phyloP scores from a whole-genome alignment of 2,329 filamentous ascomycete species.

The Sclerotinia subarctica region DNA sequence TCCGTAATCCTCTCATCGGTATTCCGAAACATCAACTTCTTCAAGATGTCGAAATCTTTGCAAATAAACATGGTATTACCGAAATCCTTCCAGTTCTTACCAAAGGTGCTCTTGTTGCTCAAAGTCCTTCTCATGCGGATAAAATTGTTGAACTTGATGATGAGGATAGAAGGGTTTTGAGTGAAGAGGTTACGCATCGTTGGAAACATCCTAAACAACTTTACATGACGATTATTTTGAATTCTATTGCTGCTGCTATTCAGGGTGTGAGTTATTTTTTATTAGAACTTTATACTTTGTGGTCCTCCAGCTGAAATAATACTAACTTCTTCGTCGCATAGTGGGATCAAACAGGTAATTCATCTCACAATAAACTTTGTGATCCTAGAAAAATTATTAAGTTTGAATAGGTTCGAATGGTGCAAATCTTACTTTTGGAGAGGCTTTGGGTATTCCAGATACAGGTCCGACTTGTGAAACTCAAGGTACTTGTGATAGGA shows the following conservation, averaged over 20 bases:
- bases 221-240: constrained; percentile 65
- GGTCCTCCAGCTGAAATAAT: constrained; percentile 22
- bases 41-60: constrained; percentile 57
- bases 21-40: constrained; percentile 51
- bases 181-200: constrained; percentile 62
- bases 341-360: constrained; percentile 23
- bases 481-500: constrained; percentile 40
- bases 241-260: constrained; percentile 68
- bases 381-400: not conserved
- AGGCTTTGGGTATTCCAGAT: constrained; percentile 43
- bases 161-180: constrained; percentile 59
- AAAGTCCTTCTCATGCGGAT: constrained; percentile 64
- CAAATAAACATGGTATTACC: constrained; percentile 54
- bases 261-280: constrained; percentile 45
- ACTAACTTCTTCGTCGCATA: not conserved
- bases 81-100: constrained; percentile 57
- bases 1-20: constrained; percentile 55
- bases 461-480: constrained; percentile 15
- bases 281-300: no score
- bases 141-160: constrained; percentile 57
- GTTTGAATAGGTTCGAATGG: constrained; percentile 46
- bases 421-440: constrained; percentile 48
- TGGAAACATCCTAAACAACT: constrained; percentile 63
- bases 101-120: constrained; percentile 72
- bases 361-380: not conserved